Evolutionary conservation across 345 rosid genomes (phyloP).

Genomic region (Pistacia atlantica): DNA sequence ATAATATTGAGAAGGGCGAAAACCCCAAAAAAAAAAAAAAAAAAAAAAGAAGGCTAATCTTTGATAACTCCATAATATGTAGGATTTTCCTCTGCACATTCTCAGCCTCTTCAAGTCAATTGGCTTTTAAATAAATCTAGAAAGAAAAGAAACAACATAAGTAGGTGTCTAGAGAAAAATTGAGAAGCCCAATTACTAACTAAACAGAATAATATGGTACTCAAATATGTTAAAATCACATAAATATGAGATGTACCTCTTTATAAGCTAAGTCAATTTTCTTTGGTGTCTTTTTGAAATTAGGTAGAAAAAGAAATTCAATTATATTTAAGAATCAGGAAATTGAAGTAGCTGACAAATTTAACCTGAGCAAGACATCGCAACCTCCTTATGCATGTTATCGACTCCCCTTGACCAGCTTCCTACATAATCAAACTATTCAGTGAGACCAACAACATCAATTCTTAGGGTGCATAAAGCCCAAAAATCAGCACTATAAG

Average conservation of each 20-base stretch:
- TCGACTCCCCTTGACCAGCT: slow-evolving; percentile 78
- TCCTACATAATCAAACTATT: slow-evolving; percentile 45
- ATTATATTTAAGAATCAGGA: not conserved
- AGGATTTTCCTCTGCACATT: slow-evolving; percentile 72
- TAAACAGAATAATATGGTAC: not conserved
- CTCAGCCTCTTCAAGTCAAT: slow-evolving; percentile 62
- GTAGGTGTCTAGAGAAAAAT: not conserved
- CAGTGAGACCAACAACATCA: slow-evolving; percentile 13
- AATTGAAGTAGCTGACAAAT: not conserved
- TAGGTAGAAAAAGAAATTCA: not conserved
- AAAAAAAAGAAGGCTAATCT: slow-evolving; percentile 44
- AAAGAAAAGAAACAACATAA: slow-evolving; percentile 23
- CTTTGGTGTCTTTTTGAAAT: not conserved
- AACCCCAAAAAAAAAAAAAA: not conserved
- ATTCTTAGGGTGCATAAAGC: slow-evolving; percentile 20
- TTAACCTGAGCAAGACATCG: slow-evolving; percentile 79
- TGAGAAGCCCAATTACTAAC: slow-evolving; percentile 8
- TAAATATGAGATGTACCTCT: not conserved
- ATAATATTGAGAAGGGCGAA: not conserved
- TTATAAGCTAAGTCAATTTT: not conserved
- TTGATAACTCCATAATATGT: slow-evolving; percentile 70
- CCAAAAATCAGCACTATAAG: slow-evolving; percentile 16
- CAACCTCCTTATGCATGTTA: slow-evolving; percentile 65
- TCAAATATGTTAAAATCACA: not conserved
- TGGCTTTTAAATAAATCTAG: slow-evolving; percentile 69